Conservation (phyloP, 2,329 filamentous ascomycete genomes). For the Didymella exigua region DNA sequence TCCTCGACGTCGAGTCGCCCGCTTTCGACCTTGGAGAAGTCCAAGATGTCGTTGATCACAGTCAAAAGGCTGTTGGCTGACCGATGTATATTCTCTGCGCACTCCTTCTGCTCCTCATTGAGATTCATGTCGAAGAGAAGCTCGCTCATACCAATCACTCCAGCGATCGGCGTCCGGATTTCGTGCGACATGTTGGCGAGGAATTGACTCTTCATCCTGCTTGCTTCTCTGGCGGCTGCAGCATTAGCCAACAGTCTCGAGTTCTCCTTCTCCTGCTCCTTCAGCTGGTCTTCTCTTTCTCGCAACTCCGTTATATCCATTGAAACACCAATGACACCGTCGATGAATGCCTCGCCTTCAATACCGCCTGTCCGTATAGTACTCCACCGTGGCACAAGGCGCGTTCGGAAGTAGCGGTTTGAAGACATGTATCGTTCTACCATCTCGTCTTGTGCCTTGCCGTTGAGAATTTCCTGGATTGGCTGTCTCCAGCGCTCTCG, state of each 20-base stretch:
- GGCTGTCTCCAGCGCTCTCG: slow-evolving; percentile 58
- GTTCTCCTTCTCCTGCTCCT: slow-evolving; percentile 71
- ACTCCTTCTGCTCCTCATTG: slow-evolving; percentile 73
- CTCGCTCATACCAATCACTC: slow-evolving; percentile 81
- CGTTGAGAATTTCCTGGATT: slow-evolving; percentile 69
- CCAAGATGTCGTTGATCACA: slow-evolving; percentile 89
- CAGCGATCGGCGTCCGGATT: slow-evolving; percentile 78
- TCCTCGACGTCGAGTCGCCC: slow-evolving; percentile 79
- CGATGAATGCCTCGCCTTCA: slow-evolving; percentile 60
- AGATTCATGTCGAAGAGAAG: slow-evolving; percentile 71
- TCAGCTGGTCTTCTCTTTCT: slow-evolving; percentile 66
- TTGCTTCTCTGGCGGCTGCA: slow-evolving; percentile 79
- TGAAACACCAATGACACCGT: slow-evolving; percentile 77
- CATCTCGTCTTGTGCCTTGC: slow-evolving; percentile 64
- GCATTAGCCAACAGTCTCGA: slow-evolving; percentile 74
- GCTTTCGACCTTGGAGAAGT: slow-evolving; percentile 86
- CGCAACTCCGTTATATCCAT: slow-evolving; percentile 80
- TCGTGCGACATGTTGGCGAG: slow-evolving; percentile 83
- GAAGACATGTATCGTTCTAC: slow-evolving; percentile 66
- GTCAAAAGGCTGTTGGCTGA: slow-evolving; percentile 82
- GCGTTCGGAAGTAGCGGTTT: slow-evolving; percentile 72
- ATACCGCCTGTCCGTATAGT: slow-evolving; percentile 61
- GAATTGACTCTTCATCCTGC: slow-evolving; percentile 79
- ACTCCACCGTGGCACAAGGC: slow-evolving; percentile 69
- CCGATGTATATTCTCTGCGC: slow-evolving; percentile 76